Conservation (phyloP, 139 green algal species). For the Volvox reticuliferus region DNA sequence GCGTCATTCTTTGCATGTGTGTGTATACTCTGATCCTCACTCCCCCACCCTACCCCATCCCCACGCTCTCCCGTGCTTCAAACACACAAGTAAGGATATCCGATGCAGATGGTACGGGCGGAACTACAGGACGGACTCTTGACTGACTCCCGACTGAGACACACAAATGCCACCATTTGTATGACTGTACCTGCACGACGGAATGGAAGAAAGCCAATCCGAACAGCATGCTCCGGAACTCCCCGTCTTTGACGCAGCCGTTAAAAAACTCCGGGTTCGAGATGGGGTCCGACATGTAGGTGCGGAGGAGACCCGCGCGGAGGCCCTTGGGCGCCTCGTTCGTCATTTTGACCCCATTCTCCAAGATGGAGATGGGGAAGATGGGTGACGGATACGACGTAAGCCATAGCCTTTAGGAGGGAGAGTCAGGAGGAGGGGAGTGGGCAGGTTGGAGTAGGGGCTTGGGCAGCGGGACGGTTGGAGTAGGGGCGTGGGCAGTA, state of each 20-base stretch:
- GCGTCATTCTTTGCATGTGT: too few species aligned
- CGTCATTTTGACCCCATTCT: constrained; percentile 85
- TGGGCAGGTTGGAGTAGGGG: not conserved
- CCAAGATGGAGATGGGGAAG: constrained; percentile 84
- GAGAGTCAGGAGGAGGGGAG: not conserved
- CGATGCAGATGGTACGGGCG: too few species aligned
- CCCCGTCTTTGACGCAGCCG: constrained; percentile 66
- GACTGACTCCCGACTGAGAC: too few species aligned
- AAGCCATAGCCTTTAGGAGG: constrained; percentile 72
- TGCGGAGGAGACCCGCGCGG: constrained; percentile 75
- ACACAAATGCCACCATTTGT: too few species aligned
- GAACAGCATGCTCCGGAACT: constrained; percentile 83
- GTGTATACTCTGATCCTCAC: too few species aligned
- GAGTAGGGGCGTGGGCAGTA: not conserved
- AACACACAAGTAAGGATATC: too few species aligned
- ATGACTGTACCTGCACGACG: constrained; percentile 66
- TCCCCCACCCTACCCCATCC: too few species aligned
- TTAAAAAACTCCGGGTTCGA: constrained; percentile 77
- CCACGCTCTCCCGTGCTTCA: too few species aligned
- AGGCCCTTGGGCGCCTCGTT: constrained; percentile 80
- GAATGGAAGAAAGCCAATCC: constrained; percentile 85
- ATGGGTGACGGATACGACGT: constrained; percentile 78
- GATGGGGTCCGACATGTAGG: constrained; percentile 83
- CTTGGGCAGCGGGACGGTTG: not conserved
- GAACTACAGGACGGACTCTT: too few species aligned